phyloP scores from a whole-genome alignment of 2,329 filamentous ascomycete species.

The Phyllosticta paracitricarpa region DNA sequence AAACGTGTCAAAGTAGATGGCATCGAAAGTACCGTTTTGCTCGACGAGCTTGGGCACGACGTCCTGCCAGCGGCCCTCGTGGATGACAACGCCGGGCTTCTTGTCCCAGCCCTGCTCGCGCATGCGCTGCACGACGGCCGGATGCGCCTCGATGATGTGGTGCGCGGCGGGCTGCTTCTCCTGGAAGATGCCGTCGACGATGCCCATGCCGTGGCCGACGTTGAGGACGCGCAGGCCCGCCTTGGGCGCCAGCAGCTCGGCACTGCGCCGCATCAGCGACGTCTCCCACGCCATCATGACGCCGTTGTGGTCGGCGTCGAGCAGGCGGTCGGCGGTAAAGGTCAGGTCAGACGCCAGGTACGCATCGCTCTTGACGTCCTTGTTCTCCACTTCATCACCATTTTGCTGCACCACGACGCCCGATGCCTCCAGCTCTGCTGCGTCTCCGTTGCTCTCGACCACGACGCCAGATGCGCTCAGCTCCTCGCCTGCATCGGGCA shows the following conservation, averaged over 20 bases:
- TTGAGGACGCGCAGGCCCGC: slow-evolving; percentile 37
- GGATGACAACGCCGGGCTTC: slow-evolving; percentile 39
- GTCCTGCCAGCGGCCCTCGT: slow-evolving; percentile 42
- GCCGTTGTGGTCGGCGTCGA: slow-evolving; percentile 39
- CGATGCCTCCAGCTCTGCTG: slow-evolving; percentile 19
- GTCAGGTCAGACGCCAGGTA: slow-evolving; percentile 40
- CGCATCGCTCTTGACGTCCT: slow-evolving; percentile 18
- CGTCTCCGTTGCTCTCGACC: slow-evolving; percentile 25
- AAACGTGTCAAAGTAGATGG: slow-evolving; percentile 93
- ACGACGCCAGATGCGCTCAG: slow-evolving; percentile 6
- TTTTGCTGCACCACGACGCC: slow-evolving; percentile 17
- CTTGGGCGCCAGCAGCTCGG: slow-evolving; percentile 31
- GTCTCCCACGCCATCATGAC: slow-evolving; percentile 47
- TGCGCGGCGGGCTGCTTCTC: slow-evolving; percentile 32
- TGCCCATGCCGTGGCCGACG: slow-evolving; percentile 43
- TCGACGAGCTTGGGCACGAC: slow-evolving; percentile 36
- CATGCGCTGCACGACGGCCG: slow-evolving; percentile 37
- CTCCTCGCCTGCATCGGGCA: slow-evolving; percentile 10
- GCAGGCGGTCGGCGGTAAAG: slow-evolving; percentile 37
- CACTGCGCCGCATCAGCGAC: slow-evolving; percentile 38
- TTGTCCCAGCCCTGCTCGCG: slow-evolving; percentile 38
- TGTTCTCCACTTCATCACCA: slow-evolving; percentile 29
- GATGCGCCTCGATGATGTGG: slow-evolving; percentile 44
- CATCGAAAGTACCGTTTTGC: slow-evolving; percentile 35
- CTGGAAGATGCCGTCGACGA: slow-evolving; percentile 39